These are phyloP conservation scores for Sporothrix variecibatus DNA, from an alignment of 2,329 filamentous ascomycete species.

Conservation along the genomic window DNA sequence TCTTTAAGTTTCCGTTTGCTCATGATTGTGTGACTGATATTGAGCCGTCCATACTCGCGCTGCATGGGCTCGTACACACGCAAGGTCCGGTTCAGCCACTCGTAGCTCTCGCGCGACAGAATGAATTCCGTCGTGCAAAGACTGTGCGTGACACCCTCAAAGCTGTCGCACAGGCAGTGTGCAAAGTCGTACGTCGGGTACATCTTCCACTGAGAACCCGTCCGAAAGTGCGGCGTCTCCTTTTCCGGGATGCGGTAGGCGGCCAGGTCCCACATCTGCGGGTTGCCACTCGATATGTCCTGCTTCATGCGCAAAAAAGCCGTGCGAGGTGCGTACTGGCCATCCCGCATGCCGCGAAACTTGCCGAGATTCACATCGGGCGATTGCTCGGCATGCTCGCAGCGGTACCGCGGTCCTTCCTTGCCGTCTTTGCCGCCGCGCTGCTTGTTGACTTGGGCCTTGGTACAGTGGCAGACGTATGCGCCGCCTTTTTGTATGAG, in stretches of 20 bases:
- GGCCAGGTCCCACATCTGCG: conserved; percentile 80
- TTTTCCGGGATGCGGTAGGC: conserved; percentile 78
- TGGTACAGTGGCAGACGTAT: conserved; percentile 88
- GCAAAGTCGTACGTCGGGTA: conserved; percentile 96
- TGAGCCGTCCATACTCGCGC: conserved; percentile 72
- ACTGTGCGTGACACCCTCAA: conserved; percentile 67
- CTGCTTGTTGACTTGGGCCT: conserved; percentile 81
- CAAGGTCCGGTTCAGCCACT: conserved; percentile 79
- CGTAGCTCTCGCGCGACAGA: conserved; percentile 67
- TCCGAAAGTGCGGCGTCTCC: conserved; percentile 69
- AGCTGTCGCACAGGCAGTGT: conserved; percentile 87
- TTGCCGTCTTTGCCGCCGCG: conserved; percentile 67
- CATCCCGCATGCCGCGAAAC: conserved; percentile 88
- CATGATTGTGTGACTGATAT: conserved; percentile 80
- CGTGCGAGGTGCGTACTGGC: conserved; percentile 82
- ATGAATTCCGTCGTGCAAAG: conserved; percentile 86
- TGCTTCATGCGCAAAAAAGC: conserved; percentile 94
- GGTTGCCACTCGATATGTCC: conserved; percentile 33
- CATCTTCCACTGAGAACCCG: conserved; percentile 83
- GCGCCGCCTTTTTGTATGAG: conserved; percentile 65
- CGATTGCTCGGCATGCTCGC: conserved; percentile 74
- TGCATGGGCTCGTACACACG: conserved; percentile 92
- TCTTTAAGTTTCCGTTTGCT: conserved; percentile 83
- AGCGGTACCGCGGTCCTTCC: conserved; percentile 71
- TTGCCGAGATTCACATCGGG: conserved; percentile 71